Evolutionary conservation across 1,284 basidiomycete species (phyloP), one percentile per base, ranked within the genome.

Genomic region (Microbotryum saponariae): DNA sequence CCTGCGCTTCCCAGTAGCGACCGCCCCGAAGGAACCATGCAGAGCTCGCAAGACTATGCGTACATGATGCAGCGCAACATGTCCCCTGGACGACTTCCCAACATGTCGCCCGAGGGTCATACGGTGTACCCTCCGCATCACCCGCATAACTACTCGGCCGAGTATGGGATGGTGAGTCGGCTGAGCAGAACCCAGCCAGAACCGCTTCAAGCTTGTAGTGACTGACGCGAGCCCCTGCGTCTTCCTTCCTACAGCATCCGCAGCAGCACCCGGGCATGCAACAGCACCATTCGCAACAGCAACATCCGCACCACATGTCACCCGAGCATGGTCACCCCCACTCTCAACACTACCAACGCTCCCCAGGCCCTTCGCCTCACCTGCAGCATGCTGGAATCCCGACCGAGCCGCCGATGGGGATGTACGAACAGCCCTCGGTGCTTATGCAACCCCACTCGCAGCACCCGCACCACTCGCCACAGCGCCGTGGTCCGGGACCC

Each of bases 21-120:
- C 10, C 10, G 51, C 14, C 45, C 50, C 21, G n/a, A 51, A 4
- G 51, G 7, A 56, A 44, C 10, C 21, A 49, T 63, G 54, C 62
- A 58, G 27, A 60, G 59, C 31, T 23, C 54, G n/a, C 57, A 56
- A 45, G 64, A 65, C 18, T 65, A 61, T 48, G 47, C 54, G 45
- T 63, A 61, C 21, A 65, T 65, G 66, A 68, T 67, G 66, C 59
- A 65, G 4, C 64, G 56, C 12, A 42, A 42, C 37, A 42, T 42
- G 37, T 42, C 37, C 37, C 37, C 37, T 18, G 37, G 37, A 42
- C 37, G 37, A 42, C 14, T 42, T 18, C 37, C 37, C 37, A 42
- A 42, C 37, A 42, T 42, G 37, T 42, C 37, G 14, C 37, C 37
- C 16, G 37, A 42, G 16, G 37, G 37, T 42, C 37, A 42, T 18